A percentile compares a stretch with the other conserved stretches of the same genome.
These are phyloP conservation scores for Pseudocercospora macadamiae DNA, from an alignment of 2,329 filamentous ascomycete genomes.

Conservation along the genomic window DNA sequence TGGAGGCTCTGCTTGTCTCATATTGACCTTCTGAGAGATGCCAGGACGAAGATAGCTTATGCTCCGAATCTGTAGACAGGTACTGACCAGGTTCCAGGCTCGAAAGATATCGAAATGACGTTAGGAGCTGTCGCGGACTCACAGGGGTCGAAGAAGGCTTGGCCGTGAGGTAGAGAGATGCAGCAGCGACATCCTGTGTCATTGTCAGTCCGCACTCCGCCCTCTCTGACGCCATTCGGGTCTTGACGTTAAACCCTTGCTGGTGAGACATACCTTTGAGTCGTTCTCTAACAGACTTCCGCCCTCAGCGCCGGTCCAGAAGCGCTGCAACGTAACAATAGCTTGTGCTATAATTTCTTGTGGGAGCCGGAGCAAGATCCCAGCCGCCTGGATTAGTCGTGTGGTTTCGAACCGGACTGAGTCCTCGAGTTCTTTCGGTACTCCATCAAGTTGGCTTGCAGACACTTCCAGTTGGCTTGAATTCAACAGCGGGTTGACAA, in stretches of 20 bases:
- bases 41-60: constrained; percentile 25
- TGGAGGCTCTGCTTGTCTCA: constrained; percentile 61
- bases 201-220: constrained; percentile 14
- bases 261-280: constrained; percentile 49
- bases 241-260: background rate
- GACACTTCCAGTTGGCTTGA: constrained; percentile 67
- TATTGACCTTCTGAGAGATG: constrained; percentile 76
- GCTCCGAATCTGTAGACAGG: constrained; percentile 26
- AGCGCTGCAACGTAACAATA: constrained; percentile 78
- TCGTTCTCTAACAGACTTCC: constrained; percentile 55
- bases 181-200: constrained; percentile 75
- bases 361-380: constrained; percentile 78
- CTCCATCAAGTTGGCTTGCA: constrained; percentile 57
- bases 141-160: constrained; percentile 80
- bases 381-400: constrained; percentile 75
- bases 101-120: constrained; percentile 80
- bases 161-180: constrained; percentile 75
- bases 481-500: constrained; percentile 73
- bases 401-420: constrained; percentile 72
- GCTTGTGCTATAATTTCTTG: constrained; percentile 86
- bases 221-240: background rate
- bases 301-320: constrained; percentile 68
- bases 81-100: constrained; percentile 61
- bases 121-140: constrained; percentile 77
- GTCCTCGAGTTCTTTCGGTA: constrained; percentile 72